Percentiles rank a stretch among this genome's conserved stretches.
phyloP scores from a whole-genome alignment of 495 filamentous ascomycete species.

The Aspergillus carlsbadensis region DNA sequence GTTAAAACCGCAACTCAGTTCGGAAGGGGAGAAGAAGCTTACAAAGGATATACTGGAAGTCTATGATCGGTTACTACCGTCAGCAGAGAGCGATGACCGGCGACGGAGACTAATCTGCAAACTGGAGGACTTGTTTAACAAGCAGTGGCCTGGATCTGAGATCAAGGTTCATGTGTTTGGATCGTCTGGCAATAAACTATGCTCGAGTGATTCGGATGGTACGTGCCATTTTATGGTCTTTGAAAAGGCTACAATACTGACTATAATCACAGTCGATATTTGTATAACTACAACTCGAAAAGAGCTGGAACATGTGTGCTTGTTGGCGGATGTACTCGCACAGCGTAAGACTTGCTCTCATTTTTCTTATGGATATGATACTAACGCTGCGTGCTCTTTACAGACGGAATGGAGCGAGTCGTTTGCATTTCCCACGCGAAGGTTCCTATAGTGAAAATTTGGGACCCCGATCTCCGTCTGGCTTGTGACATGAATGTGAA shows the following conservation, averaged over 20 bases:
- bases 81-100: slow-evolving; percentile 71
- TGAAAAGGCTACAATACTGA: slow-evolving; percentile 19
- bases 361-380: background rate
- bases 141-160: slow-evolving; percentile 86
- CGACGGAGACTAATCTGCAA: slow-evolving; percentile 76
- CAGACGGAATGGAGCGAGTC: slow-evolving; percentile 95
- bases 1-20: slow-evolving; percentile 64
- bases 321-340: slow-evolving; percentile 78
- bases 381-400: slow-evolving; percentile 15
- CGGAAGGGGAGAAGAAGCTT: slow-evolving; percentile 75
- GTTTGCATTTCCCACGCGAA: slow-evolving; percentile 92
- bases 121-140: slow-evolving; percentile 79
- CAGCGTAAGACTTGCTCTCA: slow-evolving; percentile 60
- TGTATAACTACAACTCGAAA: slow-evolving; percentile 91
- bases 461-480: slow-evolving; percentile 88
- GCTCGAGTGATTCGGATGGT: slow-evolving; percentile 97
- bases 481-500: slow-evolving; percentile 99
- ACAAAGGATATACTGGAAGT: slow-evolving; percentile 78
- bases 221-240: slow-evolving; percentile 26
- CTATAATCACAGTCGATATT: slow-evolving; percentile 71
- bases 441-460: slow-evolving; percentile 98
- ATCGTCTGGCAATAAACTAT: slow-evolving; percentile 92
- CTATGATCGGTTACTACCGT: slow-evolving; percentile 83
- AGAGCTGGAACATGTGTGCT: slow-evolving; percentile 80
- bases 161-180: slow-evolving; percentile 94